phyloP scores from a whole-genome alignment of 2,329 filamentous ascomycete genomes.

The Apiospora rasikravindrae region DNA sequence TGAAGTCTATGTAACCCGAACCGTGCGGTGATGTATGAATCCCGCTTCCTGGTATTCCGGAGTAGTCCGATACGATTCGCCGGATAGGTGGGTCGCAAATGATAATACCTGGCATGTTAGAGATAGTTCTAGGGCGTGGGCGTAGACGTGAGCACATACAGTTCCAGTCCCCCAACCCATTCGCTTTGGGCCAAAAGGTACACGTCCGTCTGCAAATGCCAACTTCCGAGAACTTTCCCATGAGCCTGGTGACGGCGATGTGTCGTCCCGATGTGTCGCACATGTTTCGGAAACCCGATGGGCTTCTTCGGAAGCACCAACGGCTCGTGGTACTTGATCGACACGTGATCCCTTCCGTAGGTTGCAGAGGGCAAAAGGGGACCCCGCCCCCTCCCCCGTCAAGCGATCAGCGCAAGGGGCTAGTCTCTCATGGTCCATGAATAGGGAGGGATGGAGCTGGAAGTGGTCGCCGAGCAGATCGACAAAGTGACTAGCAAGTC shows the following conservation, averaged over 20 bases:
- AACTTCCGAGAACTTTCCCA: conserved; percentile 29
- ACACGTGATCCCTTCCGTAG: conserved; percentile 24
- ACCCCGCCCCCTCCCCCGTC: conserved; percentile 31
- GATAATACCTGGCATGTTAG: conserved; percentile 24
- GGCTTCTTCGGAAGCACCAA: conserved; percentile 28
- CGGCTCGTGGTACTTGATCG: conserved; percentile 33
- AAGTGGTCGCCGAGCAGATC: conserved; percentile 29
- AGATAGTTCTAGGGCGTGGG: no score
- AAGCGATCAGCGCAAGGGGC: no score
- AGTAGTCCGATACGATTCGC: conserved; percentile 29
- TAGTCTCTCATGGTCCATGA: conserved; percentile 35
- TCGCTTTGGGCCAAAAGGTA: conserved; percentile 29
- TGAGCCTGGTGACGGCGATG: conserved; percentile 29
- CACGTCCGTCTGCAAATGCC: conserved; percentile 32
- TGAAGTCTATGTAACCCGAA: conserved; percentile 35
- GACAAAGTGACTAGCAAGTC: conserved; percentile 30
- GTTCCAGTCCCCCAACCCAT: neutral
- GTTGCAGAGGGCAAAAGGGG: conserved; percentile 29
- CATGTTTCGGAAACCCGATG: conserved; percentile 30
- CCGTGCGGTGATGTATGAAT: conserved; percentile 31
- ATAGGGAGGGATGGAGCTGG: conserved; percentile 31
- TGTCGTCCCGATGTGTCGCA: conserved; percentile 33
- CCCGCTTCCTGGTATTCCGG: conserved; percentile 1
- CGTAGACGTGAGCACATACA: no score
- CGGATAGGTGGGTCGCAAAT: conserved; percentile 33